phyloP scores from a whole-genome alignment of 257 asterid species.

The Penstemon barbatus region DNA sequence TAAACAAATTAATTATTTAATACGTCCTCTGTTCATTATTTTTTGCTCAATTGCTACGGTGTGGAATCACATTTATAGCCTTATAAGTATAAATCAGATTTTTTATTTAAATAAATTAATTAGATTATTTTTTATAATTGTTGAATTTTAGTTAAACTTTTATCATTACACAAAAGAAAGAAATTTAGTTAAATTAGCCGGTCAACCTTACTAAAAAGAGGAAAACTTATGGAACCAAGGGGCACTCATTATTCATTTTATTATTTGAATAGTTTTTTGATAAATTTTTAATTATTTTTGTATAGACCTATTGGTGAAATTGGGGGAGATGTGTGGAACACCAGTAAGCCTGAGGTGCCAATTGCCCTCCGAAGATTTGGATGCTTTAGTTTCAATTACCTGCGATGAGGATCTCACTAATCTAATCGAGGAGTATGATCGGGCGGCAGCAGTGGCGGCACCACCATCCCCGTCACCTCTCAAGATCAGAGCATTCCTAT shows the following conservation, averaged over 20 bases:
- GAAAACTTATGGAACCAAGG: too few species aligned
- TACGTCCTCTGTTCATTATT: too few species aligned
- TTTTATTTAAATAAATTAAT: too few species aligned
- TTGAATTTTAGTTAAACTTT: too few species aligned
- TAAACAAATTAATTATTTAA: too few species aligned
- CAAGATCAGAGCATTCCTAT: conserved; percentile 80
- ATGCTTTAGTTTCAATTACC: conserved; percentile 73
- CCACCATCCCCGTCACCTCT: conserved; percentile 31
- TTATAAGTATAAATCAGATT: too few species aligned
- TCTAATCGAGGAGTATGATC: conserved; percentile 79
- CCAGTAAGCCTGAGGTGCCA: conserved; percentile 65
- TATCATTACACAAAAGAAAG: too few species aligned
- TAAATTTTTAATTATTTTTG: not conserved
- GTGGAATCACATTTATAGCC: too few species aligned
- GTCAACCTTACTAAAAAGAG: too few species aligned
- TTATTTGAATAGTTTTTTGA: not conserved
- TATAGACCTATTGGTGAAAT: conserved; percentile 65
- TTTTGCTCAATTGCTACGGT: too few species aligned
- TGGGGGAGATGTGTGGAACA: conserved; percentile 66
- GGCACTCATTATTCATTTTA: not conserved
- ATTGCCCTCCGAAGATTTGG: conserved; percentile 74
- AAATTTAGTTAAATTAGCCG: too few species aligned
- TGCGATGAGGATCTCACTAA: conserved; percentile 75
- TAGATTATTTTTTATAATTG: too few species aligned
- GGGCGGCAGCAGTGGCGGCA: conserved; percentile 28